Base-by-base conservation (phyloP, 495 filamentous ascomycete genomes). In the Tetracladium marchalianum region DNA sequence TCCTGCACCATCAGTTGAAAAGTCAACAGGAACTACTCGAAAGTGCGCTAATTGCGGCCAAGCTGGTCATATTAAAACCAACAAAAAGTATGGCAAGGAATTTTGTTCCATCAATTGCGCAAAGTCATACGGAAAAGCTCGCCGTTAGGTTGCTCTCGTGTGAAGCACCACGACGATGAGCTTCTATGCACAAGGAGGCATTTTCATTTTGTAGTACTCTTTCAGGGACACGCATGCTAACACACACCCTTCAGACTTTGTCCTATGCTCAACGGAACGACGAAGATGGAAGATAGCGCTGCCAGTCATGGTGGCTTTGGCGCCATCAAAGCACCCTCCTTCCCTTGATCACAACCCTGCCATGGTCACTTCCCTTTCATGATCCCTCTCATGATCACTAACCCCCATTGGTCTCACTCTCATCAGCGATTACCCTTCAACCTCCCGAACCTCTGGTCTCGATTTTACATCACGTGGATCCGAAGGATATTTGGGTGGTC, bases 61-160 rank as follows among this genome's bases (percentile, higher is more conserved):
- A 56, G 82, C 90, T 16, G 92, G 92, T 18, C 92, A 99, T 57
- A 99, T 99, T 73, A 94, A 94, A 65, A 96, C 90, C n/a, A 96
- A 96, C 70, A 92, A 95, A 72, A 96, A 90, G 84, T 90, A 70
- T 62, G 56, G 46, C 39, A 24, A 35, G 22, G 22, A 3, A 7
- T 3, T 27, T 7, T 27, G 22, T 27, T 27, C 22, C 22, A 3
- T 3, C 3, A 27, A 27, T 3, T 27, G 22, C 22, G 22, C 22
- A 3, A 27, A 3, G 22, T 3, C 22, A 7, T 27, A 27, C 7
- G 22, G 7, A 7, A 27, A 27, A 27, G 22, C 22, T 27, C 22
- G 7, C 22, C 3, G 22, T 3, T 6, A 2, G 13, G n/a, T 37
- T 4, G 24, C 19, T 32, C 37, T 47, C 15, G 11, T 12, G 31